Evolutionary conservation across 305 asterid genomes (phyloP).

Genomic region (Ajuga reptans): DNA sequence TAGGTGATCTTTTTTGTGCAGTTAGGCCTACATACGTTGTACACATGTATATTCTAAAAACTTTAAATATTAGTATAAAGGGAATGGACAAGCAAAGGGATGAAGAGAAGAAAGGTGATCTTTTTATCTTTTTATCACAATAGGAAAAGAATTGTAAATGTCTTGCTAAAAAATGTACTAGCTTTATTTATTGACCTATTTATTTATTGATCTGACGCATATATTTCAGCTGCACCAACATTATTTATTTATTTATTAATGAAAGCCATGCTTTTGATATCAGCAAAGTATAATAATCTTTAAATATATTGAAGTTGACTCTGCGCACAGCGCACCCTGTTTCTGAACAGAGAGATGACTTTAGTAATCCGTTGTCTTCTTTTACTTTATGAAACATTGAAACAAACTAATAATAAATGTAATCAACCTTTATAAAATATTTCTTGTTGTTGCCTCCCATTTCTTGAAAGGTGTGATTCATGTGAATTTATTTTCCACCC

Average conservation of each 20-base stretch:
- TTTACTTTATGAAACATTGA: not conserved
- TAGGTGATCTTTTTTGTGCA: too few species aligned
- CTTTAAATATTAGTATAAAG: not conserved
- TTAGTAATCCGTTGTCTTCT: not conserved
- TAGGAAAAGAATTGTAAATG: not conserved
- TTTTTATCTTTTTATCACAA: not conserved
- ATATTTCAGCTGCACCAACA: not conserved
- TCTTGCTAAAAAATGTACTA: too few species aligned
- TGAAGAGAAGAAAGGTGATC: not conserved
- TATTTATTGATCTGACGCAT: not conserved
- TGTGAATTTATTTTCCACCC: constrained; percentile 9
- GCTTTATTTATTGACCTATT: not conserved
- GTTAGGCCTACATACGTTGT: too few species aligned
- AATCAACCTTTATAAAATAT: constrained; percentile 10
- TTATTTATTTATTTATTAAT: too few species aligned
- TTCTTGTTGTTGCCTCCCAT: not conserved
- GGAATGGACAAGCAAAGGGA: not conserved
- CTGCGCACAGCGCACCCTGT: constrained; percentile 10
- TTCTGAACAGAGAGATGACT: not conserved
- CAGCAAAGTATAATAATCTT: not conserved
- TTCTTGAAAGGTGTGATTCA: constrained; percentile 25
- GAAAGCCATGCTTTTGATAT: not conserved
- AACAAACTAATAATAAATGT: not conserved
- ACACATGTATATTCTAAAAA: not conserved
- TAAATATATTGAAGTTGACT: not conserved